Conservation (phyloP, 352 stramenopile genomes). For the Phytophthora tentaculata region DNA sequence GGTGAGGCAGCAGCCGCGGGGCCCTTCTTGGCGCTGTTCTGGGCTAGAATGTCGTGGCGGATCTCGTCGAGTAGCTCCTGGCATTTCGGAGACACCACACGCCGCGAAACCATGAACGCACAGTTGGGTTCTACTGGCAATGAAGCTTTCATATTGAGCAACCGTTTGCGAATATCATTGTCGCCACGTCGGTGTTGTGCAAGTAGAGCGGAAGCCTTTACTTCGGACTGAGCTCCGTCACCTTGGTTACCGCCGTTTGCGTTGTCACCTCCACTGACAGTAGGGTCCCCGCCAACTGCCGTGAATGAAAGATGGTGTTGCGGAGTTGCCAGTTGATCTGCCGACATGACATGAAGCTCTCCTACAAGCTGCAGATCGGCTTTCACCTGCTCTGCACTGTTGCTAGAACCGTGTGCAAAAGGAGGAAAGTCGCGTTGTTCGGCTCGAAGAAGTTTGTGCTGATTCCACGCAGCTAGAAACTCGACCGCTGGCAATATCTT, state of each 20-base stretch:
- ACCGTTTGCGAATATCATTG: conserved; percentile 39
- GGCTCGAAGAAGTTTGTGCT: conserved; percentile 68
- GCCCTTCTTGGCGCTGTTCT: conserved; percentile 26
- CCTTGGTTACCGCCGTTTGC: conserved; percentile 6
- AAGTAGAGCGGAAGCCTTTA: conserved; percentile 22
- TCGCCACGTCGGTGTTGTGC: conserved; percentile 34
- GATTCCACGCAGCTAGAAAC: conserved; percentile 71
- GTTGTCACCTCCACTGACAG: conserved; percentile 4
- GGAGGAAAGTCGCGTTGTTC: conserved; percentile 75
- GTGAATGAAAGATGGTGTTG: conserved; percentile 12
- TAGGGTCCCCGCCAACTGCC: conserved; percentile 11
- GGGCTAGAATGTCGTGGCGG: conserved; percentile 42
- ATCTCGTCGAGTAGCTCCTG: conserved; percentile 57
- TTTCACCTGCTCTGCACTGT: conserved; percentile 60
- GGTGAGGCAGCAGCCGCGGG: conserved; percentile 16
- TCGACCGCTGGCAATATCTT: conserved; percentile 48
- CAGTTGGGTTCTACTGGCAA: conserved; percentile 13
- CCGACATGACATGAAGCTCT: conserved; percentile 50
- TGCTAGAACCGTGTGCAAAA: conserved; percentile 27
- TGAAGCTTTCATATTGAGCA: conserved; percentile 43
- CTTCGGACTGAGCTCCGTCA: conserved; percentile 21
- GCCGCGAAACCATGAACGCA: conserved; percentile 20
- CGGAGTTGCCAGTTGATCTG: conserved; percentile 35
- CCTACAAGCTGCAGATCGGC: conserved; percentile 69
- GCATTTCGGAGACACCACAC: conserved; percentile 44